phyloP scores from a whole-genome alignment of 805 yeast species.

The Wickerhamiella galacta region DNA sequence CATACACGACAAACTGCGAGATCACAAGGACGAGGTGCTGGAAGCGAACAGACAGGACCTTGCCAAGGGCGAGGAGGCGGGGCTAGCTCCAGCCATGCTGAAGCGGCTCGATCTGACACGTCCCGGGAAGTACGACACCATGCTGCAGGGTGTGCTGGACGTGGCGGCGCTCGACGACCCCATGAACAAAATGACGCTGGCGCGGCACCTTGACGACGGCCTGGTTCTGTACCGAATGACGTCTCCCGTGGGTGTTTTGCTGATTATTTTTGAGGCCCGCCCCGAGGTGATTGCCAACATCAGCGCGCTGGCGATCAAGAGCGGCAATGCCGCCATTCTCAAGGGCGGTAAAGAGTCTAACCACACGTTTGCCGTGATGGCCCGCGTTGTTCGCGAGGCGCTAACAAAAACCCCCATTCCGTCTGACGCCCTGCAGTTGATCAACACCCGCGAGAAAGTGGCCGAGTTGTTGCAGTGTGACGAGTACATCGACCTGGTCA shows the following conservation, averaged over 20 bases:
- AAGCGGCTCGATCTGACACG: conserved; percentile 71
- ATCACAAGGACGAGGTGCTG: conserved; percentile 43
- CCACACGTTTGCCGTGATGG: conserved; percentile 70
- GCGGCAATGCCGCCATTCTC: conserved; percentile 91
- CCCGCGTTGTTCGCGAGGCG: conserved; percentile 47
- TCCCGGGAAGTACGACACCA: conserved; percentile 75
- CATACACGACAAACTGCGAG: conserved; percentile 53
- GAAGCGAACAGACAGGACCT: conserved; percentile 63
- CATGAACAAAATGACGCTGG: conserved; percentile 72
- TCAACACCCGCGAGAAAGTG: conserved; percentile 80
- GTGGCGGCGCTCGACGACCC: conserved; percentile 86
- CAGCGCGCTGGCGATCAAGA: conserved; percentile 85
- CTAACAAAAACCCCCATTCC: conserved; percentile 61
- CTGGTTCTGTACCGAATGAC: conserved; percentile 66
- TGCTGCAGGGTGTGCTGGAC: conserved; percentile 88
- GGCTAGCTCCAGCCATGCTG: conserved; percentile 52
- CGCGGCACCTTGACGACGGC: conserved; percentile 79
- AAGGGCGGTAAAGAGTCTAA: conserved; percentile 94
- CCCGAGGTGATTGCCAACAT: conserved; percentile 98
- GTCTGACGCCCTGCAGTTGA: conserved; percentile 62
- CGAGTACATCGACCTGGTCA: conserved; percentile 78
- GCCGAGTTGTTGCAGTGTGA: conserved; percentile 73
- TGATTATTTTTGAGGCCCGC: conserved; percentile 87
- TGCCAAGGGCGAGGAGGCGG: conserved; percentile 43
- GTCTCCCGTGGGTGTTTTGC: conserved; percentile 85